Percentiles rank a stretch among this genome's conserved stretches.
Evolutionary conservation across 2,329 filamentous ascomycete species (phyloP).

Genomic region (Neocucurbitaria cava): DNA sequence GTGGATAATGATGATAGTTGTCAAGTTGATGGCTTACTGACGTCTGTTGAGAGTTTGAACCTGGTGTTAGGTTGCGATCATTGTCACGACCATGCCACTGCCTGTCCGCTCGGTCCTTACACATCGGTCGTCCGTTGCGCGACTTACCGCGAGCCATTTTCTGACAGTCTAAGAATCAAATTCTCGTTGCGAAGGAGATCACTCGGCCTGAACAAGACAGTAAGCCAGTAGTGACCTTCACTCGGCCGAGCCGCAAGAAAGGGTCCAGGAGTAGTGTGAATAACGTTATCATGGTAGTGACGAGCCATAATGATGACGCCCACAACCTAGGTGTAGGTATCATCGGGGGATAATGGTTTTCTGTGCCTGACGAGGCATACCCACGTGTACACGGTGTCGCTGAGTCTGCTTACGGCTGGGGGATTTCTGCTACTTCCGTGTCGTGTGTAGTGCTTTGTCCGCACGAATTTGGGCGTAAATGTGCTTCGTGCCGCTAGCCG

Average conservation of each 20-base stretch:
- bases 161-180: neutral
- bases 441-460: conserved; percentile 21
- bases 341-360: conserved; percentile 8
- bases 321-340: conserved; percentile 4
- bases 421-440: neutral
- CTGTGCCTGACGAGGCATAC: conserved; percentile 5
- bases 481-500: conserved; percentile 23
- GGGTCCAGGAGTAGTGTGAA: conserved; percentile 9
- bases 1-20: neutral
- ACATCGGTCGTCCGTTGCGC: conserved; percentile 9
- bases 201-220: conserved; percentile 18
- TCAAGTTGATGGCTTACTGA: neutral
- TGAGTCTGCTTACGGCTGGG: conserved; percentile 1
- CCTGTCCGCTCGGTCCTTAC: conserved; percentile 9
- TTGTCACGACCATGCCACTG: neutral
- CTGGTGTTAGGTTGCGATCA: neutral
- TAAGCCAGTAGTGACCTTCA: conserved; percentile 12
- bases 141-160: conserved; percentile 29
- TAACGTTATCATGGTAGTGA: conserved; percentile 31
- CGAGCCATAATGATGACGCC: conserved; percentile 29
- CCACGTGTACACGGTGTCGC: neutral
- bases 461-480: conserved; percentile 30
- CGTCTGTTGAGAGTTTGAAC: neutral
- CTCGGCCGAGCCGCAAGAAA: conserved; percentile 34
- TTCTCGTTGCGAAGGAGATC: conserved; percentile 7